A percentile compares a stretch with the other conserved stretches of the same genome.
Evolutionary conservation across 192 early-diverging fungal species (phyloP).

Genomic region (Backusella sp.): DNA sequence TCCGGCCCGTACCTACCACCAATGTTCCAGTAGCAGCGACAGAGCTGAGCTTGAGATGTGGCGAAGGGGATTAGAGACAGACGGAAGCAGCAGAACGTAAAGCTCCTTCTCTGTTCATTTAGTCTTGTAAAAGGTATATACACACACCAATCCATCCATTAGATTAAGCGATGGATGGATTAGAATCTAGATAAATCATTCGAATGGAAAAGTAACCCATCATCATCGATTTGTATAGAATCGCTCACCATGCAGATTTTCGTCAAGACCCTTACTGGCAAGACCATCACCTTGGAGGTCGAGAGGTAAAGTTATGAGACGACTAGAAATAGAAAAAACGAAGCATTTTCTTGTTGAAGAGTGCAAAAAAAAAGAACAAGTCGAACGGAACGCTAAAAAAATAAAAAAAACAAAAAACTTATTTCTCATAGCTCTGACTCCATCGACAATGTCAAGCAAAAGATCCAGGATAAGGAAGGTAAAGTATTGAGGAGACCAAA

Average conservation of each 20-base stretch:
- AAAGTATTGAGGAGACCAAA: conserved; percentile 17
- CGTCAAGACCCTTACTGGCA: conserved; percentile 66
- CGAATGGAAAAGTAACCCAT: conserved; percentile 7
- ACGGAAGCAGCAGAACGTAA: neutral
- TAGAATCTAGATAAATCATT: neutral
- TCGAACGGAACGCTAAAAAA: neutral
- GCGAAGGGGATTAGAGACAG: conserved; percentile 1
- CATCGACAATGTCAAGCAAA: conserved; percentile 84
- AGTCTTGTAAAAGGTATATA: conserved; percentile 9
- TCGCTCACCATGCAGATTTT: conserved; percentile 55
- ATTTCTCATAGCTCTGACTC: conserved; percentile 33
- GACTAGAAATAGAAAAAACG: conserved; percentile 36
- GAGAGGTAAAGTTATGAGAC: conserved; percentile 43
- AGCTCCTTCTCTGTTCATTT: conserved; percentile 9
- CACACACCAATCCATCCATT: neutral
- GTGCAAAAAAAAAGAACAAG: neutral
- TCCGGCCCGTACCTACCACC: neutral
- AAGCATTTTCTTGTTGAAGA: conserved; percentile 6
- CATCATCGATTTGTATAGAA: neutral
- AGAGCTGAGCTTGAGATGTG: conserved; percentile 1
- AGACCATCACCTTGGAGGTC: conserved; percentile 67
- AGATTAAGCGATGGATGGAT: neutral
- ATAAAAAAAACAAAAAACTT: neutral
- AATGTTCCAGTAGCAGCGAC: neutral
- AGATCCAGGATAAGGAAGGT: conserved; percentile 99